These are phyloP conservation scores for Berberis thunbergii DNA, from an alignment of 164 flowering plant genomes.

Conservation along the genomic window DNA sequence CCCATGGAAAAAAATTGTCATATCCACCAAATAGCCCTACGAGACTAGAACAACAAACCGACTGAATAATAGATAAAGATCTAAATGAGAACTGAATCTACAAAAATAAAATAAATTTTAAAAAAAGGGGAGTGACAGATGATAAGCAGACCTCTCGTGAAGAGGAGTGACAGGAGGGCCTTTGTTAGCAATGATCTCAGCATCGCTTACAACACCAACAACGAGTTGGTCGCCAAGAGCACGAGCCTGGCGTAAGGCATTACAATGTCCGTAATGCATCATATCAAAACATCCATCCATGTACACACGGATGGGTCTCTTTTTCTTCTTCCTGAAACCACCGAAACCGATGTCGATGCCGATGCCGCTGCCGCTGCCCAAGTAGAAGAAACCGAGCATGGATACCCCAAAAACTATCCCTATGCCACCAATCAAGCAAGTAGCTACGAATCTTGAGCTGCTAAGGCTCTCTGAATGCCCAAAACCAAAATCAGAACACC, in stretches of 20 bases:
- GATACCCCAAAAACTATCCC: constrained; percentile 46
- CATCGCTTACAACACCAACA: constrained; percentile 94
- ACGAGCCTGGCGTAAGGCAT: constrained; percentile 92
- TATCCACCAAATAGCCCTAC: no score
- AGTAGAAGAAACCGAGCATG: constrained; percentile 22
- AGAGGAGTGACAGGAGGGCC: constrained; percentile 96
- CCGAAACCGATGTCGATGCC: background rate
- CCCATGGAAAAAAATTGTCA: no score
- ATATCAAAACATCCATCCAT: constrained; percentile 99
- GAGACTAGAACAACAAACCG: no score
- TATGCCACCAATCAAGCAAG: constrained; percentile 33
- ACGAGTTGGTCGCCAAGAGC: constrained; percentile 89
- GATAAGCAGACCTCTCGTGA: constrained; percentile 46
- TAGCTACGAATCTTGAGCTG: constrained; percentile 23
- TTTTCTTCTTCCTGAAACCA: constrained; percentile 27
- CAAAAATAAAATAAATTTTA: background rate
- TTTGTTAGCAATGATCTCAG: constrained; percentile 81
- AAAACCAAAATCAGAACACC: no score
- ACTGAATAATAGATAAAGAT: no score
- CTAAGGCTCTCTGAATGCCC: no score
- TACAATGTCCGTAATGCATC: constrained; percentile 99
- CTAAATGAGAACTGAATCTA: no score
- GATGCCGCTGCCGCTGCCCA: constrained; percentile 17
- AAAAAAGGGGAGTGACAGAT: background rate
- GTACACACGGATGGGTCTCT: constrained; percentile 65